Evolutionary conservation across 2,329 filamentous ascomycete species (phyloP).

Genomic region (Hypoxylon sp.): DNA sequence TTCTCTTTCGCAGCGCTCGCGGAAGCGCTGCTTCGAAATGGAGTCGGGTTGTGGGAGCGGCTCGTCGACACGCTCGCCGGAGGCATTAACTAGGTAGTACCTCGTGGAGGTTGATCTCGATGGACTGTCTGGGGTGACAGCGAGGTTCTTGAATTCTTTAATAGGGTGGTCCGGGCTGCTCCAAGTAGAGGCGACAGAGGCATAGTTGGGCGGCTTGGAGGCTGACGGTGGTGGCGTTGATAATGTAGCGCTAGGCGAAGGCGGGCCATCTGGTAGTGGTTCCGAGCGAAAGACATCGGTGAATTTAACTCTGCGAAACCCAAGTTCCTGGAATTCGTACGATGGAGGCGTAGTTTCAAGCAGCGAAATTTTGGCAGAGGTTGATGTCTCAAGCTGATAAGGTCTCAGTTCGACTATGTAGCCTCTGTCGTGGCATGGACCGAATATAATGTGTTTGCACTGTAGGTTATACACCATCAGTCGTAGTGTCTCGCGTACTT

Average conservation of each 20-base stretch:
- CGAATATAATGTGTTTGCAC: conserved; percentile 41
- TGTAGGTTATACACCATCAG: conserved; percentile 39
- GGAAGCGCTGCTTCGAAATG: conserved; percentile 13
- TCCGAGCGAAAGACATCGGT: conserved; percentile 36
- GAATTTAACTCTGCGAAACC: conserved; percentile 31
- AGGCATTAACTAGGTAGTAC: conserved; percentile 31
- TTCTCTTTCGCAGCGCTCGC: conserved; percentile 24
- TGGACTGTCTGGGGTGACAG: background rate
- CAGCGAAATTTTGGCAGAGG: conserved; percentile 24
- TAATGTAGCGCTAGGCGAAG: background rate
- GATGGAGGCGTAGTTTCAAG: conserved; percentile 34
- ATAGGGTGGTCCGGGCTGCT: conserved; percentile 1
- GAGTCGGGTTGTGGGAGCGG: conserved; percentile 8
- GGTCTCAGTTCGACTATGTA: conserved; percentile 36
- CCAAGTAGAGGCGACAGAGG: conserved; percentile 13
- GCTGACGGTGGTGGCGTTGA: conserved; percentile 2
- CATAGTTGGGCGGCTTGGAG: conserved; percentile 1
- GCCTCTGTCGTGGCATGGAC: conserved; percentile 39
- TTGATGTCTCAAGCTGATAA: conserved; percentile 25
- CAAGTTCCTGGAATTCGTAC: conserved; percentile 31
- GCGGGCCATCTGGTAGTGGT: conserved; percentile 23
- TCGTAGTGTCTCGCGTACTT: conserved; percentile 37
- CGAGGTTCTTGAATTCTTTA: conserved; percentile 16
- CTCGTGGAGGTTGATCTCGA: background rate
- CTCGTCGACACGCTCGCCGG: conserved; percentile 35